Conservation (phyloP, 441 rosid genomes). For the Syzygium malaccense region DNA sequence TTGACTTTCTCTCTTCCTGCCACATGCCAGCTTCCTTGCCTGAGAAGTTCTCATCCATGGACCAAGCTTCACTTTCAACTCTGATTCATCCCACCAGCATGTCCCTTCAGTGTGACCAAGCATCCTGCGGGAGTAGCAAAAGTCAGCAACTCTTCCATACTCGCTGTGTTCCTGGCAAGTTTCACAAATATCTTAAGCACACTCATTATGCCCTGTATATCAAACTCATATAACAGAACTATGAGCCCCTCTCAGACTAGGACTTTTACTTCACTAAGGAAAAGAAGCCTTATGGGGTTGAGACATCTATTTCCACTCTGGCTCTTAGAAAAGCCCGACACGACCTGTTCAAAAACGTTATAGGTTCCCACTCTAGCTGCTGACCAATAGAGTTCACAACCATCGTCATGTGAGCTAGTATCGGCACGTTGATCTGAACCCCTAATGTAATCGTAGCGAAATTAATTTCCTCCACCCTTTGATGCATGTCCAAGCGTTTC, state of each 20-base stretch:
- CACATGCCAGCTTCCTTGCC: neutral
- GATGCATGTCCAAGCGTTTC: neutral
- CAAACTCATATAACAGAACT: too few species aligned
- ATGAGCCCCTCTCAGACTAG: too few species aligned
- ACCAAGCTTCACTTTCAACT: neutral
- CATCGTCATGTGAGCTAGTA: neutral
- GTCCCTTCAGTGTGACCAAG: neutral
- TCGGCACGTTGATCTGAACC: neutral
- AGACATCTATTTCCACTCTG: too few species aligned
- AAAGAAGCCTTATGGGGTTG: too few species aligned
- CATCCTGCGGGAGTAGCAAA: neutral
- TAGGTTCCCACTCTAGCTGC: neutral
- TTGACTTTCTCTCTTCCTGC: neutral
- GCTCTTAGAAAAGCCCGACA: neutral
- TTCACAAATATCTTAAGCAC: too few species aligned
- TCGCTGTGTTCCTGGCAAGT: neutral
- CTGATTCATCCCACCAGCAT: neutral
- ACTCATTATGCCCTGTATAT: too few species aligned
- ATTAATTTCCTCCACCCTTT: neutral
- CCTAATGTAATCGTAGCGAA: neutral
- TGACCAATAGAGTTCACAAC: neutral
- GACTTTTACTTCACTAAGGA: too few species aligned
- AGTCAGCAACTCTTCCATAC: neutral
- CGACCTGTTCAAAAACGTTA: neutral
- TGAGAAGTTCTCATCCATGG: neutral